A percentile compares a stretch with the other conserved stretches of the same genome.
These are phyloP conservation scores for Fomes fomentarius DNA, from an alignment of 1,284 basidiomycete species.

Conservation along the genomic window DNA sequence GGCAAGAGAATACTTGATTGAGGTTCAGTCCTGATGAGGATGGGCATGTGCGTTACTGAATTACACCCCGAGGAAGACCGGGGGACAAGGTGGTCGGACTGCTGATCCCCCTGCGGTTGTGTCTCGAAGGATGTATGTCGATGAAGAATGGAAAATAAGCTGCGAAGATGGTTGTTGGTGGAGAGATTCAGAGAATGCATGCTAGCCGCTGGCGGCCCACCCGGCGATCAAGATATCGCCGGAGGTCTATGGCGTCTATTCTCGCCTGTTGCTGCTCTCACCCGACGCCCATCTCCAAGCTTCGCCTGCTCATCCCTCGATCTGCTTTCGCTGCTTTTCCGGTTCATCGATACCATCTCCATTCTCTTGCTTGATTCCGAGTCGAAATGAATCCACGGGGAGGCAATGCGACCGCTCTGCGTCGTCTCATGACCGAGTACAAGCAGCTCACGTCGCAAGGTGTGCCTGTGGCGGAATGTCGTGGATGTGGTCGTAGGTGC, in stretches of 20 bases:
- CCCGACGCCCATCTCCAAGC: constrained; percentile 23
- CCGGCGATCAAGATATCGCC: constrained; percentile 1
- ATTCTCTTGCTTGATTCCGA: background rate
- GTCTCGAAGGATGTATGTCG: background rate
- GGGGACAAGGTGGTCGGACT: too few species aligned
- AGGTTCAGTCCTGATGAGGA: constrained; percentile 14
- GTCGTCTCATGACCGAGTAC: constrained; percentile 92
- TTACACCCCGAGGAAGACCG: too few species aligned
- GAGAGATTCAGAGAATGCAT: background rate
- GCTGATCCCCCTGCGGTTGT: background rate
- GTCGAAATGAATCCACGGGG: constrained; percentile 45
- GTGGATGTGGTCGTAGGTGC: too few species aligned
- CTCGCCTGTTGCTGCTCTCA: background rate
- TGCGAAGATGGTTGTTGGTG: background rate
- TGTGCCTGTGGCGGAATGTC: constrained; percentile 9
- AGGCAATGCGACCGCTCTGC: constrained; percentile 66
- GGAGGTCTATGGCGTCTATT: constrained; percentile 2
- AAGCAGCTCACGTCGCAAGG: constrained; percentile 79
- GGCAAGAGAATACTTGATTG: too few species aligned
- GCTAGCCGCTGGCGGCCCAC: background rate
- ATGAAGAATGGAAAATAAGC: background rate
- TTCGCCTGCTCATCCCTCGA: constrained; percentile 3
- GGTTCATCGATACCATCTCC: constrained; percentile 1
- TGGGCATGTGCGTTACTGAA: constrained; percentile 4
- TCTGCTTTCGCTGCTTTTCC: constrained; percentile 6